phyloP scores from a whole-genome alignment of 495 filamentous ascomycete species.

The Daldinia vernicosa region DNA sequence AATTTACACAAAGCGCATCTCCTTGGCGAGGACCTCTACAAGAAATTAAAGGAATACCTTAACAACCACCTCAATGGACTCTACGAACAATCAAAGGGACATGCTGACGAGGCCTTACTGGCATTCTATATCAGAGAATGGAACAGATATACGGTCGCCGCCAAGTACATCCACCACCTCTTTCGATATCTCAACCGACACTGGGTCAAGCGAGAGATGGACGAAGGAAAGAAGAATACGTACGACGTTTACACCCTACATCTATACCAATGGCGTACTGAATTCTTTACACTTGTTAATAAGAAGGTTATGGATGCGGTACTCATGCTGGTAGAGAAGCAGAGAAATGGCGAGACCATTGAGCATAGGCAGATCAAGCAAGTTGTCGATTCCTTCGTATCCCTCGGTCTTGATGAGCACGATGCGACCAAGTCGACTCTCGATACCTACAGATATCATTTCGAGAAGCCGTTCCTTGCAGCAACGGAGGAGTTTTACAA shows the following conservation, averaged over 20 bases:
- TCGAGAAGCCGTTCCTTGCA: slow-evolving; percentile 89
- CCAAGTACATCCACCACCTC: slow-evolving; percentile 95
- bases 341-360: slow-evolving; percentile 97
- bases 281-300: slow-evolving; percentile 85
- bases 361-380: slow-evolving; percentile 96
- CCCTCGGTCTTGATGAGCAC: slow-evolving; percentile 90
- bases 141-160: slow-evolving; percentile 92
- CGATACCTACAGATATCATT: slow-evolving; percentile 90
- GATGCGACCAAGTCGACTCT: slow-evolving; percentile 94
- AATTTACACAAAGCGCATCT: slow-evolving; percentile 81
- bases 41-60: slow-evolving; percentile 85
- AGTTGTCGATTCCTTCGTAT: slow-evolving; percentile 97
- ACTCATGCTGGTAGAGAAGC: slow-evolving; percentile 94
- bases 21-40: slow-evolving; percentile 95
- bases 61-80: slow-evolving; percentile 75
- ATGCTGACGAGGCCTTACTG: slow-evolving; percentile 89
- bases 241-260: slow-evolving; percentile 98
- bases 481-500: slow-evolving; percentile 88
- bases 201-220: slow-evolving; percentile 99
- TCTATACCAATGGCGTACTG: slow-evolving; percentile 90
- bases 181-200: slow-evolving; percentile 98
- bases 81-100: slow-evolving; percentile 71
- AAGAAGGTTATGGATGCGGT: slow-evolving; percentile 94
- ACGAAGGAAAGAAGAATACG: slow-evolving; percentile 98
- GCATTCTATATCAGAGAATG: slow-evolving; percentile 97